Evolutionary conservation across 1,284 basidiomycete genomes (phyloP), one percentile per base, ranked within the genome.

Genomic region (Rhodotorula sp.): DNA sequence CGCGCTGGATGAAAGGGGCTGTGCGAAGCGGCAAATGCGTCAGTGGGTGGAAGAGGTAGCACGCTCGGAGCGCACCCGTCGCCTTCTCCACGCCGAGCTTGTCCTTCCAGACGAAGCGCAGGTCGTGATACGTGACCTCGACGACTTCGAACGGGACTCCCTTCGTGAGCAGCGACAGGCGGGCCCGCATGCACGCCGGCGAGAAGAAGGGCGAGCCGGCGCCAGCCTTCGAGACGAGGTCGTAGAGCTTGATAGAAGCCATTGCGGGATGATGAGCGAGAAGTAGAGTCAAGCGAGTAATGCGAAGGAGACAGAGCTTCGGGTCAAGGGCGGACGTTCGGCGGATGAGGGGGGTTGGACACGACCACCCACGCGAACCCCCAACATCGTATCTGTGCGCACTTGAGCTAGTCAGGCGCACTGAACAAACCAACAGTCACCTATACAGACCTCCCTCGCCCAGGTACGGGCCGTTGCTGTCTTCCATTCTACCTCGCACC

Each of bases 81-180:
- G 55, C 71, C 21, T 61, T 54, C 12, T 67, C 29, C 0, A 66
- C 64, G 27, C 58, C 67, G 2, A 73, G 54, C n/a, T 41, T 55
- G 25, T 56, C 57, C 34, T 46, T 64, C 67, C 67, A 70, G 1
- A 29, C 37, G 36, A 67, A 64, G 56, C 67, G 60, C 37, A 73
- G 19, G 36, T 73, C 71, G 50, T 58, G 48, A 29, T 69, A 73
- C 2, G 62, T 61, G 17, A 73, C 58, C 32, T 67, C 62, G 7
- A n/a, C 53, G 29, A 60, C 58, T 22, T 68, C 59, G 50, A 62
- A 68, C 3, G 37, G 29, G 39, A 72, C n/a, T 6, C 41, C 17
- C 36, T 72, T 72, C 15, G 50, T 34, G 4, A 59, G 15, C 22
- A 72, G 66, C 10, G 66, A 55, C 27, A 72, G 59, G 9, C 66